phyloP scores from a whole-genome alignment of 2,329 filamentous ascomycete genomes.

The Claviceps capensis region DNA sequence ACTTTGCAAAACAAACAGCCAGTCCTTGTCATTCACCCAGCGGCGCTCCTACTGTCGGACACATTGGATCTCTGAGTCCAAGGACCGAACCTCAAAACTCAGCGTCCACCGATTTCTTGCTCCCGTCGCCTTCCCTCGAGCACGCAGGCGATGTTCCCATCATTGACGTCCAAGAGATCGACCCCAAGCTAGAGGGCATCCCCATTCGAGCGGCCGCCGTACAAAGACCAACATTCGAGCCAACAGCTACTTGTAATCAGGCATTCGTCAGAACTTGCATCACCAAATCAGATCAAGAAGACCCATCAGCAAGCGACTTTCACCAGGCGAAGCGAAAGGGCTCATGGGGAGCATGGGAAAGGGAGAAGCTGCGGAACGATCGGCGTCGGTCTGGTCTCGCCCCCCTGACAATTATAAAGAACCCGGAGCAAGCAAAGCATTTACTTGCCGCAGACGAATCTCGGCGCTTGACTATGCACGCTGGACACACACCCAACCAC shows the following conservation, averaged over 20 bases:
- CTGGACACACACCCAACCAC: conserved; percentile 49
- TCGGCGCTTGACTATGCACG: conserved; percentile 44
- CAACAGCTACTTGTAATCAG: not conserved
- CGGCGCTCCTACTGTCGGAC: conserved; percentile 21
- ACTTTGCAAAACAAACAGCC: conserved; percentile 13
- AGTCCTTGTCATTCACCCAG: conserved; percentile 22
- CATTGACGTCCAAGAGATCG: conserved; percentile 44
- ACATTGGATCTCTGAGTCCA: conserved; percentile 28
- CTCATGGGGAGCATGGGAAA: conserved; percentile 1
- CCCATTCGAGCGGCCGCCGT: conserved; percentile 40
- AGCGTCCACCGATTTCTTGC: conserved; percentile 22
- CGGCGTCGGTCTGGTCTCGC: conserved; percentile 3
- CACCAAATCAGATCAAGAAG: conserved; percentile 17
- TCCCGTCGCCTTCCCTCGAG: conserved; percentile 16
- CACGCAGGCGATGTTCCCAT: conserved; percentile 25
- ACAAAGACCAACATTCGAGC: conserved; percentile 33
- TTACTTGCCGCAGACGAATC: conserved; percentile 34
- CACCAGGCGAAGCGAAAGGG: not conserved
- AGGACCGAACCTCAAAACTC: conserved; percentile 28
- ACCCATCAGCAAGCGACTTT: conserved; percentile 7
- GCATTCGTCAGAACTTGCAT: conserved; percentile 18
- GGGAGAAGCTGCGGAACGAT: conserved; percentile 2
- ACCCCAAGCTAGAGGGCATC: conserved; percentile 46
- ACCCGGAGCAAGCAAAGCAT: conserved; percentile 26
- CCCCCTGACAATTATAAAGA: conserved; percentile 17